Evolutionary conservation across 805 yeast genomes (phyloP), one percentile per base, ranked within the genome.

Genomic region (Kurtzmaniella cleridarum): DNA sequence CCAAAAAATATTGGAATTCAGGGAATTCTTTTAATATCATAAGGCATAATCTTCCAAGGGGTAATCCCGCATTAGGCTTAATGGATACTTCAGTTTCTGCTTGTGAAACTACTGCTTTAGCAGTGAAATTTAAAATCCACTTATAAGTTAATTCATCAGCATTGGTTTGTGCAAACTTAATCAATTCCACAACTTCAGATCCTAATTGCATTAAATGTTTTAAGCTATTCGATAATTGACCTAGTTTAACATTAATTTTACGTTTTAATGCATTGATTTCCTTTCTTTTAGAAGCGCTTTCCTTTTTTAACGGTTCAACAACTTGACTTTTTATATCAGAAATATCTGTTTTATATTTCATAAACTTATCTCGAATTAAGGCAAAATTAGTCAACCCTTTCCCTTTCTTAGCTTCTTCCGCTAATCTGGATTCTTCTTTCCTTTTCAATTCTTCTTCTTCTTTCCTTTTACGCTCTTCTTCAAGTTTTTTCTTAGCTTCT

Each of bases 61-160:
- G 95, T 7, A 84, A 52, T 0, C 96, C 85, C 3, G 89, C 78
- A 32, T 77, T 75, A 2, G 95, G 81, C 41, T 81, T 76, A 0
- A 85, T 95, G 12, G 84, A 72, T 7, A 88, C 90, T 59, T 93
- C 98, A 1, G 95, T 78, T 59, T 90, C 98, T 1, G 97, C 91
- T 62, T 93, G 98, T 20, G 84, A 78, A 1, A 93, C 86, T 1
- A 90, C 64, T 3, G 91, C 84, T 54, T 93, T 93, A 4, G 96
- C 84, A 23, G 85, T 74, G 53, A 82, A 83, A 54, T 93, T 93
- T 27, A 89, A 62, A 5, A 84, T 71, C 89, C 95, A 90, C 27
- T 72, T 59, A 50, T 65, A 84, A 1, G 81, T 83, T 13, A 83
- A 51, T 2, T 71, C 73, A 44, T 73, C 60, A 6, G 53, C 46